Conservation (phyloP, 306 rosid species). For the Luffa aegyptiaca region DNA sequence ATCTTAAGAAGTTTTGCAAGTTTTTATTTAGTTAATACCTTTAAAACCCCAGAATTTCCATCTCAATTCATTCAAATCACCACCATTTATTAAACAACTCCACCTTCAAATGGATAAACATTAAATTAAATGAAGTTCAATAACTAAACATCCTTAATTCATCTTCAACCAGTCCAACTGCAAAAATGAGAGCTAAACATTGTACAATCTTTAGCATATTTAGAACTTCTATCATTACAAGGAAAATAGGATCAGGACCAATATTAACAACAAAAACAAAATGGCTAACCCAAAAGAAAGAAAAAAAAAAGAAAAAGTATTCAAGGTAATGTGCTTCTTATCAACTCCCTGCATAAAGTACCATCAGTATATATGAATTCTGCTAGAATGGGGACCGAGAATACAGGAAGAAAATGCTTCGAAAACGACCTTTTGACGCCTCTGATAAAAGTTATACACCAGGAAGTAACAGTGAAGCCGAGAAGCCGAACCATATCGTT, state of each 20-base stretch:
- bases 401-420: conserved; percentile 16
- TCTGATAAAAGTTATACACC: background rate
- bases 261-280: conserved; percentile 24
- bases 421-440: conserved; percentile 2
- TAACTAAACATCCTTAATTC: conserved; percentile 1
- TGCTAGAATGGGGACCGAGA: conserved; percentile 20
- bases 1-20: background rate
- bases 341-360: conserved; percentile 36
- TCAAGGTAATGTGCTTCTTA: conserved; percentile 33
- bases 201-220: conserved; percentile 5
- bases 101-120: background rate
- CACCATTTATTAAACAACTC: background rate
- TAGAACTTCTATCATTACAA: conserved; percentile 15
- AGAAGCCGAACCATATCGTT: background rate
- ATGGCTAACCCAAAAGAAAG: conserved; percentile 9
- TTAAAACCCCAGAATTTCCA: background rate
- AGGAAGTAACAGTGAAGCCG: conserved; percentile 10
- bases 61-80: background rate
- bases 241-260: conserved; percentile 25
- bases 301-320: background rate
- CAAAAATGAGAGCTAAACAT: conserved; percentile 11
- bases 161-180: conserved; percentile 2
- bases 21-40: background rate
- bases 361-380: conserved; percentile 26
- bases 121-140: background rate